Evolutionary conservation across 805 yeast genomes (phyloP).

Genomic region (Clavispora asparagi): DNA sequence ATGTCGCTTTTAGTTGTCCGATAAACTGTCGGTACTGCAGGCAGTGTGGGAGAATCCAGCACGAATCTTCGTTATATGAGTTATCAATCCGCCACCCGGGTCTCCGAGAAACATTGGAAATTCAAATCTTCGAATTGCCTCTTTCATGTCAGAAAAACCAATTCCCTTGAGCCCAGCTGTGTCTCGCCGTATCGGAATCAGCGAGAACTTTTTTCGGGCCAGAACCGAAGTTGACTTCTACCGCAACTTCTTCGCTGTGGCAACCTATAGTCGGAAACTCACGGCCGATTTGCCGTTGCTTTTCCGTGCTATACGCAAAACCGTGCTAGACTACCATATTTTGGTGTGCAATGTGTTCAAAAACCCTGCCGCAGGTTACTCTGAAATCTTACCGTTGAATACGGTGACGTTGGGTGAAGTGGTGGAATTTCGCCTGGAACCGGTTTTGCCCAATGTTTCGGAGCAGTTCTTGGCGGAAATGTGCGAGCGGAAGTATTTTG

Average conservation of each 20-base stretch:
- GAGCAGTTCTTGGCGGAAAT: slow-evolving; percentile 25
- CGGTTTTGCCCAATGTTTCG: slow-evolving; percentile 14
- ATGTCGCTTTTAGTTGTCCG: no score
- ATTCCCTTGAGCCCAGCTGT: not conserved
- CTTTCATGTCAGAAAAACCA: no score
- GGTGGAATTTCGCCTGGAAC: slow-evolving; percentile 12
- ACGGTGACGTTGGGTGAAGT: slow-evolving; percentile 22
- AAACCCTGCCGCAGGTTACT: slow-evolving; percentile 7
- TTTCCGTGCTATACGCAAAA: slow-evolving; percentile 24
- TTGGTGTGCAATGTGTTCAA: slow-evolving; percentile 27
- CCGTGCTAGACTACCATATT: slow-evolving; percentile 30
- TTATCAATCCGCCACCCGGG: no score
- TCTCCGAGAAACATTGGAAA: no score
- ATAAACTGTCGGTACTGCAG: no score
- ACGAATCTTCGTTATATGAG: no score
- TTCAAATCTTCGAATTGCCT: no score
- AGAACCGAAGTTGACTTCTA: slow-evolving; percentile 26
- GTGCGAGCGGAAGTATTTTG: slow-evolving; percentile 13
- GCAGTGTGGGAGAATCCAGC: no score
- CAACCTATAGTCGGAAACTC: slow-evolving; percentile 22
- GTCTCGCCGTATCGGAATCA: slow-evolving; percentile 22
- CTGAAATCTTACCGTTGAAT: slow-evolving; percentile 21
- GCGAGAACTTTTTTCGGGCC: slow-evolving; percentile 32
- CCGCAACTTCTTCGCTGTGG: slow-evolving; percentile 30
- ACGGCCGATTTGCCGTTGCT: slow-evolving; percentile 10